These are phyloP conservation scores for Ustilaginoidea virens DNA, from an alignment of 2,329 filamentous ascomycete genomes.

Conservation along the genomic window DNA sequence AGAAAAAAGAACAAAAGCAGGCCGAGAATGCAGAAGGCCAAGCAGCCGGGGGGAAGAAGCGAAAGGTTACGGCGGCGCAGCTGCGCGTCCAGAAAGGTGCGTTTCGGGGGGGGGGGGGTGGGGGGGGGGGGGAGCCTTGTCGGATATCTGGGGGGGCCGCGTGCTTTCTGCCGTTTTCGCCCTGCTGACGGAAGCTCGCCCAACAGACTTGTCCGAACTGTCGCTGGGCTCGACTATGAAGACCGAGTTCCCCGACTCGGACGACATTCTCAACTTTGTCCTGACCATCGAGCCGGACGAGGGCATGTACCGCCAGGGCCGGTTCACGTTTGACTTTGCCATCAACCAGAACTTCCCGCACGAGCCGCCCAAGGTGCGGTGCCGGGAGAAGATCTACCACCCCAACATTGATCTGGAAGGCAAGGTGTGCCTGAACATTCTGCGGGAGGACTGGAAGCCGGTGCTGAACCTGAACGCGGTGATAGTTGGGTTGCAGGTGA, in stretches of 20 bases:
- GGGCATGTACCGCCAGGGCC: conserved; percentile 73
- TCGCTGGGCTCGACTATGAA: conserved; percentile 67
- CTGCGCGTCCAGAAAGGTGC: conserved; percentile 89
- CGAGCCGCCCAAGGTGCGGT: conserved; percentile 93
- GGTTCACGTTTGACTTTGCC: conserved; percentile 78
- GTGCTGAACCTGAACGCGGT: conserved; percentile 94
- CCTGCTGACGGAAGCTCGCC: not conserved
- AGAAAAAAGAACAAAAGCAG: conserved; percentile 96
- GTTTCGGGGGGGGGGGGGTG: too few species aligned
- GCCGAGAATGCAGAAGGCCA: conserved; percentile 67
- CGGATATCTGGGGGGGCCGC: too few species aligned
- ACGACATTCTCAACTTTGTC: conserved; percentile 74
- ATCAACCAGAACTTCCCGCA: conserved; percentile 95
- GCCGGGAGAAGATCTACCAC: conserved; percentile 96
- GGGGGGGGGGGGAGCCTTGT: too few species aligned
- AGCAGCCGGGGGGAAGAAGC: conserved; percentile 69
- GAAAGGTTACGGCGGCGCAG: conserved; percentile 95
- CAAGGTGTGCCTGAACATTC: conserved; percentile 94
- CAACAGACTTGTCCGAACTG: conserved; percentile 65
- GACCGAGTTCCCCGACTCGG: conserved; percentile 65
- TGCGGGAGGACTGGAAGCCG: conserved; percentile 97
- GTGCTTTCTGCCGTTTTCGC: too few species aligned
- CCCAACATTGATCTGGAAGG: conserved; percentile 97
- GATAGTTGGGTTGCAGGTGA: conserved; percentile 79
- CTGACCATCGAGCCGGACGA: conserved; percentile 76